Base-by-base conservation (phyloP, 1,284 basidiomycete genomes). In the Trichosporon coremiiforme region DNA sequence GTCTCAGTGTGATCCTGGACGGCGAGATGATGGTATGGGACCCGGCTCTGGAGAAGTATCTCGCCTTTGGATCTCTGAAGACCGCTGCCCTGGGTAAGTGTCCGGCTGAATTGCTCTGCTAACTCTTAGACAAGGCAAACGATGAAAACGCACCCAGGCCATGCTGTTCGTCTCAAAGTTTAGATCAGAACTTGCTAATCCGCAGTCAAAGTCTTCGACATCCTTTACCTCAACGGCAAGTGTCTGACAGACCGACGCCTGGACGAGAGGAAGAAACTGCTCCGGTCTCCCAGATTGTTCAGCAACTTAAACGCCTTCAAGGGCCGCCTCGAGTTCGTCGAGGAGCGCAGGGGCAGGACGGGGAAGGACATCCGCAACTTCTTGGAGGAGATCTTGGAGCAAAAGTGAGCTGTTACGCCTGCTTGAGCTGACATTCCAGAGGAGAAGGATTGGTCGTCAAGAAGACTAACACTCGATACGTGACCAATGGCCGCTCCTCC, bases 11-110 rank as follows among this genome's bases (percentile, higher is more conserved):
- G 75, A 93, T 98, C 60, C 84, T 98, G 17, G 95, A 98, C 75
- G 95, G 95, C 0, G 95, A 98, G 81, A 97, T 98, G 95, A 85
- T 98, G 55, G 95, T 95, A 2, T 97, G 92, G 91, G 95, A 98
- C 80, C 95, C 95, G 0, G 85, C 91, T 1, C 89, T 92, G 0
- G 90, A 91, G 73, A 88, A 91, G 57, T 92, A 93, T 77, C 85
- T 95, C 12, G 92, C 94, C 0, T 98, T 98, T 75, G 95, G 95
- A 0, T 91, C 89, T 0, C 84, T 98, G 65, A 98, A 98, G 82
- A 92, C 93, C 0, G 93, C 93, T 38, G 94, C 94, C 1, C 84
- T 90, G 8, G 90, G 92, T 93, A 73, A 67, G 86, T 53, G 45
- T 53, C 10, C 10, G 69, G 17, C 8, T 55, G 67, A 70, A 47